These are phyloP conservation scores for Teratosphaeria epicoccoides DNA, from an alignment of 2,329 filamentous ascomycete genomes.

Conservation along the genomic window DNA sequence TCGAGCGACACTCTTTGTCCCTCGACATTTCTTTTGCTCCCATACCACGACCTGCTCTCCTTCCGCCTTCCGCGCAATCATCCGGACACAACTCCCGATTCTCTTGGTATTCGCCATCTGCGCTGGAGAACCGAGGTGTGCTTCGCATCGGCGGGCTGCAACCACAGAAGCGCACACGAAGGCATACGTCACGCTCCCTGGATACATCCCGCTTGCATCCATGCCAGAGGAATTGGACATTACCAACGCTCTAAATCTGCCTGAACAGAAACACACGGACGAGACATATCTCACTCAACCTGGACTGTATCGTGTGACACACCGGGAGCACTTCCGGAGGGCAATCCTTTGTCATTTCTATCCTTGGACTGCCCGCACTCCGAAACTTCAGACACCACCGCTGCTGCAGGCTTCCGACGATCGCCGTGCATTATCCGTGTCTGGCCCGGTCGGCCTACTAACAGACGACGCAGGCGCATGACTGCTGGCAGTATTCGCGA, in stretches of 20 bases:
- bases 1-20: neutral
- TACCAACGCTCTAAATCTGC: neutral
- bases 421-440: neutral
- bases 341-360: neutral
- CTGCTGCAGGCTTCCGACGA: neutral
- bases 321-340: neutral
- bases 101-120: neutral
- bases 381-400: neutral
- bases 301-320: too few relatives aligned
- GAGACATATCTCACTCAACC: too few relatives aligned
- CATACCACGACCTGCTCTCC: neutral
- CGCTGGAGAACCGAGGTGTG: neutral
- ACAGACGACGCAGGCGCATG: slow-evolving; percentile 13
- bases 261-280: neutral
- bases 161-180: neutral
- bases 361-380: neutral
- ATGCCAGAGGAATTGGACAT: neutral
- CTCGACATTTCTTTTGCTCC: neutral
- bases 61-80: neutral
- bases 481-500: slow-evolving; percentile 3
- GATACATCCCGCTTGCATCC: neutral
- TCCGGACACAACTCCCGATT: neutral
- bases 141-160: neutral
- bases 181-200: neutral
- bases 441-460: slow-evolving; percentile 21